Base-by-base conservation (phyloP, 768 basidiomycete genomes). In the Tulasnella sp. region DNA sequence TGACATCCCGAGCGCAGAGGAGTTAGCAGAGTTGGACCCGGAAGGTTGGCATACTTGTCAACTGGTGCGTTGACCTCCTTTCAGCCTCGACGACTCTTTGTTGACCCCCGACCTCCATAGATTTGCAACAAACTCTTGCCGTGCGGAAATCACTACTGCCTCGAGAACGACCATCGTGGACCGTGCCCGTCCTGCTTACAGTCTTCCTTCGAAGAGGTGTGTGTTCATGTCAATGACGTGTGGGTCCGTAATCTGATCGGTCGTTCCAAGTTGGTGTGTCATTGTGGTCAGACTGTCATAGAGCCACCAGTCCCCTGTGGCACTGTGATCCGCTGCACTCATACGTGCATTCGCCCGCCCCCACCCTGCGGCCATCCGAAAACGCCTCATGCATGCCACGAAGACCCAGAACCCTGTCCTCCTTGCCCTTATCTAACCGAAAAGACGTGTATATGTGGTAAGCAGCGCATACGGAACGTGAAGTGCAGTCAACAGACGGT, bases 291-390 rank as follows among this genome's bases (percentile, higher is more conserved):
- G n/a, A 97, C 91, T 2, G 75, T 88, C 14, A 70, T 92, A 19
- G 84, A 91, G 32, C 93, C 93, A 0, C 93, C 93, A 0, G 81
- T 96, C 35, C 78, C 84, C 0, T 98, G 94, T 63, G 90, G 88
- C 14, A 92, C 86, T 21, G 35, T 27, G 25, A 80, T 99, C 62
- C 69, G 72, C 35, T 99, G 96, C 65, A 69, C 72, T 1, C 86
- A 84, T 69, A 90, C 86, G 0, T 99, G 96, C 68, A 72, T 77
- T 34, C 75, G 78, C 2, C 80, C 83, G 1, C 69, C 79, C 1
- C 83, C 82, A 0, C 64, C 77, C 0, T 99, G 96, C 63, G 93
- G 91, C 0, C 96, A 98, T 64, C 79, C 84, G 0, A 77, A 77
- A 59, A 75, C 80, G 0, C 75, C 76, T 0, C 96, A 98, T 68